Base-by-base conservation (phyloP, 768 basidiomycete genomes). In the Cubamyces sp. region DNA sequence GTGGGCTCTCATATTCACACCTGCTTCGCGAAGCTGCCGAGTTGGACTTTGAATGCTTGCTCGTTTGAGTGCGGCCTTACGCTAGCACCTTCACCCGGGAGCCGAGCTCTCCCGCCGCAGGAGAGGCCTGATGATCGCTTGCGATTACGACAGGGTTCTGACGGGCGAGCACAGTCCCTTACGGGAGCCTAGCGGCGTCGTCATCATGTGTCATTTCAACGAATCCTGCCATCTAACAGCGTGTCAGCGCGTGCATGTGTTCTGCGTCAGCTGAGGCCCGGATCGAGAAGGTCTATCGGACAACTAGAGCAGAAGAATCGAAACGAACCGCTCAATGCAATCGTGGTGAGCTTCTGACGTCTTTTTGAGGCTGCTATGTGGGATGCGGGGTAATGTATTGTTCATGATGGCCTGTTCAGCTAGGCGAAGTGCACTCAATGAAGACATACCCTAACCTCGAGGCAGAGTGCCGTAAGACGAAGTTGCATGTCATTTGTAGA, bases 71-170 rank as follows among this genome's bases (percentile, higher is more conserved):
- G 26, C 18, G 28, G 41, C 40, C 28, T 40, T 40, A 50, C 16
- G 40, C 39, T 16, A 40, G 26, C 15, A n/a, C 28, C 49, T 45
- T 37, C n/a, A 21, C 21, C 47, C 56, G 51, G 21, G 19, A 23
- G 28, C 58, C 41, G 28, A 47, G 18, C 1, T 39, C 28, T 49
- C 48, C 51, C 37, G 34, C 16, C 40, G 45, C 9, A 25, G 21
- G 51, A 26, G 42, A 48, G 45, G 34, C 23, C 23, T 60, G 59
- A 42, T 50, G 53, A 61, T 61, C 45, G 39, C 23, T 47, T 40
- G 39, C 34, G 8, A n/a, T 61, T 41, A 61, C 60, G 60, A 50
- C 25, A 61, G 60, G 34, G 30, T 30, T 61, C 60, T 55, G 60
- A 60, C 43, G 37, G 45, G 21, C 12, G 18, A 23, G 30, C 42